Conservation (phyloP, 805 yeast species). For the Zygotorulaspora florentina region DNA sequence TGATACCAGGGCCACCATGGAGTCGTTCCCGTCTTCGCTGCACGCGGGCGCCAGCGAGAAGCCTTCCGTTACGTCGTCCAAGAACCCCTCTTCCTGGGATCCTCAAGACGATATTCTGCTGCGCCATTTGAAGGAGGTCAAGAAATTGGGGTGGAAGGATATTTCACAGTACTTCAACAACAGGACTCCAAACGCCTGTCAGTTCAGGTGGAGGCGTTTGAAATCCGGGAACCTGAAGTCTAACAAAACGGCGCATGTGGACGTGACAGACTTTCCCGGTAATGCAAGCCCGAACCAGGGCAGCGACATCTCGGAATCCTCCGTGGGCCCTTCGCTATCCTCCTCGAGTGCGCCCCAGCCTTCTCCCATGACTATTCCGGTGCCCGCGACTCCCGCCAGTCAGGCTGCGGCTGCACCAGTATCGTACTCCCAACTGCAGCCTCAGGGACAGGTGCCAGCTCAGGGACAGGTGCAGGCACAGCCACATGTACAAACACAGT, state of each 20-base stretch:
- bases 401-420: no score
- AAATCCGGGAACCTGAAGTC: constrained; percentile 42
- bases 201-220: constrained; percentile 80
- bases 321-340: background rate
- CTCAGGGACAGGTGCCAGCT: background rate
- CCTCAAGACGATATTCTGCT: constrained; percentile 69
- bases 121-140: constrained; percentile 74
- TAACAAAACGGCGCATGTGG: constrained; percentile 28
- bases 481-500: background rate
- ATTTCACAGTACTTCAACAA: constrained; percentile 73
- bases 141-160: constrained; percentile 86
- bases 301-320: constrained; percentile 2
- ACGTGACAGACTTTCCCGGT: constrained; percentile 21
- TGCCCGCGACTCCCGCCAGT: background rate
- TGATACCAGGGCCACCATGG: constrained; percentile 9
- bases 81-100: constrained; percentile 65
- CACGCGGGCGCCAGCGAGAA: background rate
- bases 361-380: background rate
- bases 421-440: background rate
- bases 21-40: background rate
- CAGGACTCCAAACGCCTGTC: constrained; percentile 86
- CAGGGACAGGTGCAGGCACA: background rate
- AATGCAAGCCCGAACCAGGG: constrained; percentile 12
- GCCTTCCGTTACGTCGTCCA: constrained; percentile 9
- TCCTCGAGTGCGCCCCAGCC: background rate